Conservation (phyloP, 768 basidiomycete genomes). For the Coprinopsis strossmayeri region DNA sequence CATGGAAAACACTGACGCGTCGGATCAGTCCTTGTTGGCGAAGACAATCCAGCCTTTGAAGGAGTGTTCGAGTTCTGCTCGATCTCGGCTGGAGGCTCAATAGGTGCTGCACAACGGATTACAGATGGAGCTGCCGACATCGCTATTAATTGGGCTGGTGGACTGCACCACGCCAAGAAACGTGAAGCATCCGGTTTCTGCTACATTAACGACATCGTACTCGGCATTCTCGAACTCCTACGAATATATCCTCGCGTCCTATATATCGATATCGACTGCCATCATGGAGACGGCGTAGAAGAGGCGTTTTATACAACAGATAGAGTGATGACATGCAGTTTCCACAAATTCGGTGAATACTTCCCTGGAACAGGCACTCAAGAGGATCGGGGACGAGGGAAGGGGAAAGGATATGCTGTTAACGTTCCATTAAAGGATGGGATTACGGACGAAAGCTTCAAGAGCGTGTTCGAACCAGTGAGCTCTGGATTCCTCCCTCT, state of each 20-base stretch:
- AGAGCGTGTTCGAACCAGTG: constrained; percentile 89
- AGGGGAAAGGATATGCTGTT: constrained; percentile 81
- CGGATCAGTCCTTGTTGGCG: constrained; percentile 64
- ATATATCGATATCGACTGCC: constrained; percentile 97
- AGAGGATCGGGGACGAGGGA: constrained; percentile 77
- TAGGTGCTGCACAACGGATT: constrained; percentile 77
- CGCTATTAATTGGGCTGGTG: constrained; percentile 96
- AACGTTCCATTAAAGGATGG: constrained; percentile 96
- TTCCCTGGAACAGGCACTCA: constrained; percentile 87
- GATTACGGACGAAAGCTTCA: constrained; percentile 83
- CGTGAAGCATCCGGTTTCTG: constrained; percentile 97
- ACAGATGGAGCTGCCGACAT: constrained; percentile 84
- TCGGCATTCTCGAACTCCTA: constrained; percentile 90
- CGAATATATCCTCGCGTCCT: constrained; percentile 80
- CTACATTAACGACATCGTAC: constrained; percentile 97
- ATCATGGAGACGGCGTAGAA: constrained; percentile 98
- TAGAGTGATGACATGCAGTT: constrained; percentile 93
- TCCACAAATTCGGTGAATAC: constrained; percentile 96
- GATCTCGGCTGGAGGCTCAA: constrained; percentile 92
- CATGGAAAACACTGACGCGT: not conserved
- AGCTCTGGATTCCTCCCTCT: constrained; percentile 23
- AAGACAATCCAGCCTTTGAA: constrained; percentile 96
- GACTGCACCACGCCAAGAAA: constrained; percentile 99
- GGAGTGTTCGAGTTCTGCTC: constrained; percentile 96
- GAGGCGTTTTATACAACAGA: constrained; percentile 98